These are phyloP conservation scores for Oidiodendron maius DNA, from an alignment of 495 filamentous ascomycete species.

Conservation along the genomic window DNA sequence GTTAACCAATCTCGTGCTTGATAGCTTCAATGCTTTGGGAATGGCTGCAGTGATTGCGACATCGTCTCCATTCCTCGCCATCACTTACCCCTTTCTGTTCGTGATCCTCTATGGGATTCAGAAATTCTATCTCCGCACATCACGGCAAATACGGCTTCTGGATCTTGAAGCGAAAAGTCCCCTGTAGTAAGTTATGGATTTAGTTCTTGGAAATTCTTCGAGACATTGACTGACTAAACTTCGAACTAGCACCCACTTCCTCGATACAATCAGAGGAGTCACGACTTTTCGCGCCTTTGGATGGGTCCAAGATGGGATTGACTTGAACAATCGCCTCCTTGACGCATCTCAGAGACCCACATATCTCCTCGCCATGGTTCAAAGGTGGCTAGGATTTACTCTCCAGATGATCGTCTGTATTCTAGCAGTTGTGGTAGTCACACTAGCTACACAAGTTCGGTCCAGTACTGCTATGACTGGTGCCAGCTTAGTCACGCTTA, in stretches of 20 bases:
- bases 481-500: slow-evolving; percentile 32
- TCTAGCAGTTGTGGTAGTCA: slow-evolving; percentile 11
- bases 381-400: slow-evolving; percentile 31
- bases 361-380: slow-evolving; percentile 39
- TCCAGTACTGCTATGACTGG: slow-evolving; percentile 41
- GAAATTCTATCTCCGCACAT: slow-evolving; percentile 55
- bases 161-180: slow-evolving; percentile 53
- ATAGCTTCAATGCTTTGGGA: slow-evolving; percentile 14
- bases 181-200: too few species aligned
- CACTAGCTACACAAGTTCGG: background rate
- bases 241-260: slow-evolving; percentile 47
- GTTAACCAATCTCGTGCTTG: slow-evolving; percentile 11
- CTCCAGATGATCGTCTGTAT: slow-evolving; percentile 41
- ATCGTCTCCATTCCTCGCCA: slow-evolving; percentile 18
- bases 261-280: slow-evolving; percentile 39
- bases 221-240: too few species aligned
- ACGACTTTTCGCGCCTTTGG: slow-evolving; percentile 39
- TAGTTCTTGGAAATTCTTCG: too few species aligned
- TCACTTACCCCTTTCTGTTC: background rate
- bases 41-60: slow-evolving; percentile 10
- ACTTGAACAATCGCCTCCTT: slow-evolving; percentile 32
- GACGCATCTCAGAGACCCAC: slow-evolving; percentile 49
- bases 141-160: slow-evolving; percentile 50
- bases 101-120: slow-evolving; percentile 42
- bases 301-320: slow-evolving; percentile 23